Evolutionary conservation across 257 asterid genomes (phyloP).

Genomic region (Verbascum thapsus): DNA sequence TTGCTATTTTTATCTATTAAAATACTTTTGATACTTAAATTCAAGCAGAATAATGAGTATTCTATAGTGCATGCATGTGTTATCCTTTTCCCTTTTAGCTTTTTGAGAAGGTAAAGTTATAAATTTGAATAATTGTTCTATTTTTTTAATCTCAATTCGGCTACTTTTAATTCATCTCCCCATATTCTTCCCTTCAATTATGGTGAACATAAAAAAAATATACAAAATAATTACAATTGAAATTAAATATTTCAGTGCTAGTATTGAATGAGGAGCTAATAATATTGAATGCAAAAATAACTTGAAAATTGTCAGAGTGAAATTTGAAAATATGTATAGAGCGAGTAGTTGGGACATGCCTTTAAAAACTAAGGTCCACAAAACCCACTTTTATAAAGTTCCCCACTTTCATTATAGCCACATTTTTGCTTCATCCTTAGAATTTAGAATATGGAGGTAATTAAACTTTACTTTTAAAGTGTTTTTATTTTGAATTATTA

Average conservation of each 20-base stretch:
- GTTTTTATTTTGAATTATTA: too few relatives aligned
- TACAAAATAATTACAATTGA: neutral
- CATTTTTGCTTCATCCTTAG: constrained; percentile 1
- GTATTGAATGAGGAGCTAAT: neutral
- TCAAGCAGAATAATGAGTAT: neutral
- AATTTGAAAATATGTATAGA: neutral
- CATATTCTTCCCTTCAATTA: constrained; percentile 10
- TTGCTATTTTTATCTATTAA: neutral
- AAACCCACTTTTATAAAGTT: constrained; percentile 28
- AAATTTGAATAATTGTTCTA: constrained; percentile 22
- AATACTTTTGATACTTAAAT: neutral
- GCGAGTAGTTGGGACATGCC: constrained; percentile 1
- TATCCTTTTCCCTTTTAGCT: constrained; percentile 4
- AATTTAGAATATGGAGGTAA: too few relatives aligned
- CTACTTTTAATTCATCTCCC: neutral
- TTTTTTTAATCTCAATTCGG: constrained; percentile 19
- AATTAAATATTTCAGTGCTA: neutral
- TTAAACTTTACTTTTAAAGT: too few relatives aligned
- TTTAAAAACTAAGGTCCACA: constrained; percentile 29
- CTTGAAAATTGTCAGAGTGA: neutral
- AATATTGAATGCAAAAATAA: constrained; percentile 18
- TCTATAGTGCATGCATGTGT: constrained; percentile 36
- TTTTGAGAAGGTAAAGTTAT: constrained; percentile 12
- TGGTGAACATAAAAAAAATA: constrained; percentile 3
- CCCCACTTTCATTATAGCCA: constrained; percentile 19